Evolutionary conservation across 257 asterid genomes (phyloP), one percentile per base, ranked within the genome.

Genomic region (Penstemon newberryi): DNA sequence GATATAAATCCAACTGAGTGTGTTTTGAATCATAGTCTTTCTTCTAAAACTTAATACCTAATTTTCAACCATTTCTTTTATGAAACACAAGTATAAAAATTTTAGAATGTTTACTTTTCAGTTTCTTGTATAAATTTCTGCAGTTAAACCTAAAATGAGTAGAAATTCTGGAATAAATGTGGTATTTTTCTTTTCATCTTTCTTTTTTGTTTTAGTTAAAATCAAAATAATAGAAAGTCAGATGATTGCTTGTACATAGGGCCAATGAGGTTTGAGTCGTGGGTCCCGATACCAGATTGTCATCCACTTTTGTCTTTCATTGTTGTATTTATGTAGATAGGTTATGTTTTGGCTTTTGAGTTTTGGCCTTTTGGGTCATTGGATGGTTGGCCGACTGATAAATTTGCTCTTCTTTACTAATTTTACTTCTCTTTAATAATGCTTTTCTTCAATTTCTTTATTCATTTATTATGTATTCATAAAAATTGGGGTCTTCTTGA

Each of bases 251-350:
- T 42, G 39, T 45, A 38, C 38, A 1, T 6, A 4, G 19, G 37
- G 46, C 58, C 70, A 57, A 58, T 58, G 72, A 52, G 43, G 63
- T 53, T 56, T 55, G 52, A 45, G 62, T 0, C 2, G 63, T 54
- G 70, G 70, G 75, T 12, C 75, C 75, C 70, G 9, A 33, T 4
- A 51, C 19, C 13, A 52, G 41, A 49, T 15, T 46, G 60, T 19
- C 62, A 15, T 42, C 71, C 54, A 41, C 13, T 39, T 49, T 12
- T 38, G 13, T 50, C 45, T 52, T 66, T 39, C 42, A 55, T 49
- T 37, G n/a, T 44, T 57, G 58, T 10, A 58, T n/a, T 45, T 46
- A 43, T 25, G 53, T 43, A 4, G 61, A 6, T 8, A 11, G 38
- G 7, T 25, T 53, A 33, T 51, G 62, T 67, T 13, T 33, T 42